Evolutionary conservation across 2,329 filamentous ascomycete genomes (phyloP), one percentile per base, ranked within the genome.

Genomic region (Botryotinia convoluta): DNA sequence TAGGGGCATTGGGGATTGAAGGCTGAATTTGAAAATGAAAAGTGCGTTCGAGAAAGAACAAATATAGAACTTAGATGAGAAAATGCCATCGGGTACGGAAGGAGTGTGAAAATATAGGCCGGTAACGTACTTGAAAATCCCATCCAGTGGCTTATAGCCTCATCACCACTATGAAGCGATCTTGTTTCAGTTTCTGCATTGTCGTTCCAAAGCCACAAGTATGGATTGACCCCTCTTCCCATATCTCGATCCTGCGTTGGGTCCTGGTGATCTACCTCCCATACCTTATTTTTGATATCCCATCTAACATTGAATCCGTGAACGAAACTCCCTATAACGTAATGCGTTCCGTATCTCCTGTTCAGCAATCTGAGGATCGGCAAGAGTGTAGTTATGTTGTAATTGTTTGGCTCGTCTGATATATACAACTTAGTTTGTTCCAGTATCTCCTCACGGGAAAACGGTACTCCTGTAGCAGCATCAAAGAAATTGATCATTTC

Each of bases 111-210:
- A 48, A 26, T 35, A 6, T 35, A 29, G 37, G 48, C 10, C 6
- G 22, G 7, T n/a, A 48, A 65, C 62, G 29, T 48, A 65, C 62
- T 65, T 57, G 65, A 57, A 26, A 68, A n/a, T 1, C 65, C 65
- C 65, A 68, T 57, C 65, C 65, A 68, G n/a, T 68, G 65, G 37
- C 29, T 39, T 39, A 39, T 10, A 39, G 8, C 37, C 37, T 39
- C 37, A 8, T 10, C 8, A 10, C 8, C 8, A 39, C 1, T 39
- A 39, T 39, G 37, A 29, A 51, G 48, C 3, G 65, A 51, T 1
- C 4, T 4, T 7, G 12, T 2, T 29, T 37, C n/a, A 9, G 1
- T 9, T 26, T 42, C 35, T 8, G 4, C 26, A 22, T 68, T 68
- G 14, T 42, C 35, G 7, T 68, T 57, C 12, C 54, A 68, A 12